These are phyloP conservation scores for Myotisia sp. DNA, from an alignment of 2,329 filamentous ascomycete genomes.

Conservation along the genomic window DNA sequence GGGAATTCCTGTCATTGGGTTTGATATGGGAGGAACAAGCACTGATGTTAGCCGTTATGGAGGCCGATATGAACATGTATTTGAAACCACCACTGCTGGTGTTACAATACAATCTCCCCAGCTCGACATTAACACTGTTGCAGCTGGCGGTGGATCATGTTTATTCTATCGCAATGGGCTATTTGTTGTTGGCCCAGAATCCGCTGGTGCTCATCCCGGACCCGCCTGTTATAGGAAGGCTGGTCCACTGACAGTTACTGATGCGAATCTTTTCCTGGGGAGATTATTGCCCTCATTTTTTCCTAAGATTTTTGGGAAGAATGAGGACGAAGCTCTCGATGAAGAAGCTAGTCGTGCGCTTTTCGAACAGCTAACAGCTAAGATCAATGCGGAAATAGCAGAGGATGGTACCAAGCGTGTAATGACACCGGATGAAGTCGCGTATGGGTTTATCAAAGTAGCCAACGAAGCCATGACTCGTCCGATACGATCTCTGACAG, in stretches of 20 bases:
- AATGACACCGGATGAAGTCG: conserved; percentile 68
- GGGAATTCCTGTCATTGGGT: conserved; percentile 71
- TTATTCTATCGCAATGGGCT: conserved; percentile 50
- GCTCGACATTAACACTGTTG: conserved; percentile 82
- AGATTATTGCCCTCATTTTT: conserved; percentile 79
- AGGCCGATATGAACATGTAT: conserved; percentile 77
- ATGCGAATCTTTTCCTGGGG: conserved; percentile 77
- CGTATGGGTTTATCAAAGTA: conserved; percentile 76
- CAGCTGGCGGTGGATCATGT: conserved; percentile 68
- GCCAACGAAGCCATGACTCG: conserved; percentile 85
- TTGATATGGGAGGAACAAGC: conserved; percentile 85
- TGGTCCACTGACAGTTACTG: conserved; percentile 81
- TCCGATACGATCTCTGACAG: conserved; percentile 75
- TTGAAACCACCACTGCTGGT: conserved; percentile 79
- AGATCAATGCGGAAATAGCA: conserved; percentile 60
- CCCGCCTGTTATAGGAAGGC: conserved; percentile 85
- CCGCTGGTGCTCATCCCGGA: conserved; percentile 74
- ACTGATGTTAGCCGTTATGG: conserved; percentile 81
- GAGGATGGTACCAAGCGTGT: conserved; percentile 35
- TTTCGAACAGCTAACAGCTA: conserved; percentile 57
- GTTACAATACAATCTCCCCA: conserved; percentile 82
- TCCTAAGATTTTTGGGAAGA: conserved; percentile 78
- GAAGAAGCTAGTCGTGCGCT: conserved; percentile 53
- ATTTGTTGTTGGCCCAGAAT: conserved; percentile 82
- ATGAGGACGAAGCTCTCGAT: conserved; percentile 67